Percentiles rank a stretch among this genome's conserved stretches.
These are phyloP conservation scores for Carallia pectinifolia DNA, from an alignment of 345 rosid species.

Conservation along the genomic window DNA sequence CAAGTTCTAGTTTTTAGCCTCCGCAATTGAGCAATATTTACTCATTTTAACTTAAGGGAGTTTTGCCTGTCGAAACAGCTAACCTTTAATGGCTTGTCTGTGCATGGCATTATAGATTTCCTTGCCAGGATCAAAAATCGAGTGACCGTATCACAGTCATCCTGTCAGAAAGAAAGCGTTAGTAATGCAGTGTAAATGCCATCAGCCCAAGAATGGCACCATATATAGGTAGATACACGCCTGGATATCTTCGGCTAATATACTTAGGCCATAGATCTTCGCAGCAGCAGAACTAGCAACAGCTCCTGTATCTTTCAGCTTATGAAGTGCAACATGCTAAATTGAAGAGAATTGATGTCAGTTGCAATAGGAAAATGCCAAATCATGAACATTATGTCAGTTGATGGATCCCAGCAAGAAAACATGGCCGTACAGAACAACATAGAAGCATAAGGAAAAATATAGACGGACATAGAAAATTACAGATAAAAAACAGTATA, in stretches of 20 bases:
- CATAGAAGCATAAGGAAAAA: no score
- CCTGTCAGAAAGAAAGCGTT: conserved; percentile 37
- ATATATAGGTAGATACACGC: conserved; percentile 31
- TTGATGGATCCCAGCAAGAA: not conserved
- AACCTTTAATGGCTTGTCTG: conserved; percentile 85
- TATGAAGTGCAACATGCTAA: conserved; percentile 68
- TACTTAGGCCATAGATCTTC: conserved; percentile 69
- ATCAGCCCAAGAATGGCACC: no score
- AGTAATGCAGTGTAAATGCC: no score
- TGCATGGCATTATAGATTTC: conserved; percentile 92
- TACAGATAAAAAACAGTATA: no score
- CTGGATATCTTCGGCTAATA: conserved; percentile 91
- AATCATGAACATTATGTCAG: not conserved
- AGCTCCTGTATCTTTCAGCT: conserved; percentile 72
- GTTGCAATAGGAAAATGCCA: not conserved
- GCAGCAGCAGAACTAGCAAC: conserved; percentile 93
- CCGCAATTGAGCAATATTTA: not conserved
- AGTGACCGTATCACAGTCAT: conserved; percentile 81
- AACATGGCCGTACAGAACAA: no score
- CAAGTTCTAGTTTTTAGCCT: not conserved
- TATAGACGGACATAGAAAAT: no score
- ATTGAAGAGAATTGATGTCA: conserved; percentile 14
- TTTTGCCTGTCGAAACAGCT: conserved; percentile 13
- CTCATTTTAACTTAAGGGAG: not conserved
- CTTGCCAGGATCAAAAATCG: conserved; percentile 95